Conservation (phyloP, 495 filamentous ascomycete genomes). For the Trypethelium eluteriae region DNA sequence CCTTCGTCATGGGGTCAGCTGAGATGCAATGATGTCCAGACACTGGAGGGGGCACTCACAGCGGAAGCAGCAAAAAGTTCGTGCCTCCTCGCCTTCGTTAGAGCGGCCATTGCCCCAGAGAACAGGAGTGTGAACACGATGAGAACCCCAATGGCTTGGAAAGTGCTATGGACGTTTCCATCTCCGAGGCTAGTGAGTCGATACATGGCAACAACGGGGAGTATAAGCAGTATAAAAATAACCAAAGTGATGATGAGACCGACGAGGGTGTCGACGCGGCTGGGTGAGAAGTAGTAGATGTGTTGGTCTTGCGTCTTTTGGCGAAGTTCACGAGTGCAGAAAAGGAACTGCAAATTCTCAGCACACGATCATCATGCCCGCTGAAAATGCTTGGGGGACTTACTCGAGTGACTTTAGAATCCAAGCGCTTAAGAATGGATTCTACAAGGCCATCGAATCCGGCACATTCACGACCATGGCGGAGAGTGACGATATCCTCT, state of each 20-base stretch:
- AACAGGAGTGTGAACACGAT: constrained; percentile 36
- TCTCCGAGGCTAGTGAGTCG: constrained; percentile 23
- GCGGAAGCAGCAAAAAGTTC: constrained; percentile 42
- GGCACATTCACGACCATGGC: constrained; percentile 36
- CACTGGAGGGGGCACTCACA: constrained; percentile 10
- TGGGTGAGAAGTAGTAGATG: constrained; percentile 35
- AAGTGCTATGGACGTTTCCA: constrained; percentile 1
- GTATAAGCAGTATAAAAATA: constrained; percentile 36
- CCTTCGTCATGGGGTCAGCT: constrained; percentile 9
- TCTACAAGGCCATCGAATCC: constrained; percentile 39
- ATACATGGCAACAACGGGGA: constrained; percentile 39
- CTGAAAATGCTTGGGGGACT: constrained; percentile 6
- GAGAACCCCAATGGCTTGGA: constrained; percentile 29
- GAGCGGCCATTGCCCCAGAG: constrained; percentile 29
- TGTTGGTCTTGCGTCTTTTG: constrained; percentile 31
- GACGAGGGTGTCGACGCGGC: constrained; percentile 33
- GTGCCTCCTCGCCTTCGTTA: constrained; percentile 39
- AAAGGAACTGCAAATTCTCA: constrained; percentile 22
- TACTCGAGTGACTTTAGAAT: constrained; percentile 28
- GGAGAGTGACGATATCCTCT: constrained; percentile 39
- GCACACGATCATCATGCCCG: neutral
- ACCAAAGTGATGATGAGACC: constrained; percentile 34
- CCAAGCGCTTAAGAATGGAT: constrained; percentile 23
- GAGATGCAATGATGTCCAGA: neutral
- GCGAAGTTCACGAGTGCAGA: constrained; percentile 33